These are phyloP conservation scores for Claviceps quebecensis DNA, from an alignment of 2,329 filamentous ascomycete species.

Conservation along the genomic window DNA sequence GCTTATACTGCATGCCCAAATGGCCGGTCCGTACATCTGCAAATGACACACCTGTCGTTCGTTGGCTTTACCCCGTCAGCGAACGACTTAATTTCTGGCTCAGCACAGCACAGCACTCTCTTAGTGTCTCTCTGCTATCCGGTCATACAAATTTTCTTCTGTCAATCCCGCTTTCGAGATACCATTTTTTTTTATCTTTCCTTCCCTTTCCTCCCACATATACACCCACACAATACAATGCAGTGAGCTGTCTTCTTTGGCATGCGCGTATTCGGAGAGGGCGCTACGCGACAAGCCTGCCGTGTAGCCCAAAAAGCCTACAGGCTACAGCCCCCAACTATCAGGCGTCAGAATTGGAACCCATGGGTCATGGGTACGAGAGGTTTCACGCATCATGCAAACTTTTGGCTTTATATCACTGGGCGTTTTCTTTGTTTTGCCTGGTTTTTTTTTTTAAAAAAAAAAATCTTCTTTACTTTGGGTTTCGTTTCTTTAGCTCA, in stretches of 20 bases:
- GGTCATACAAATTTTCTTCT: background rate
- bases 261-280: constrained; percentile 3
- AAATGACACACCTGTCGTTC: no score
- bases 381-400: no score
- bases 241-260: constrained; percentile 2
- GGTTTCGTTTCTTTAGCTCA: no score
- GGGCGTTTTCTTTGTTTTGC: no score
- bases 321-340: no score
- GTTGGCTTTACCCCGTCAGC: background rate
- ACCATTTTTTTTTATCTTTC: constrained; percentile 1
- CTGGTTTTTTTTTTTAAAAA: no score
- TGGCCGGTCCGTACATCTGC: no score
- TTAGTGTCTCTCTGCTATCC: background rate
- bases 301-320: background rate
- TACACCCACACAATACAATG: background rate
- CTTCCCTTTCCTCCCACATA: background rate
- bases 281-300: background rate
- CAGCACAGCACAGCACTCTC: background rate
- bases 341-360: constrained; percentile 2
- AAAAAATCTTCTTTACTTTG: no score
- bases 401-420: no score
- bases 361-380: background rate
- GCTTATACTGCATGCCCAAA: background rate
- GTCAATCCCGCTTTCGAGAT: constrained; percentile 1
- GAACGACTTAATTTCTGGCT: background rate